Evolutionary conservation across 2,329 filamentous ascomycete species (phyloP), one percentile per base, ranked within the genome.

Genomic region (Westerdykella aurantiaca): DNA sequence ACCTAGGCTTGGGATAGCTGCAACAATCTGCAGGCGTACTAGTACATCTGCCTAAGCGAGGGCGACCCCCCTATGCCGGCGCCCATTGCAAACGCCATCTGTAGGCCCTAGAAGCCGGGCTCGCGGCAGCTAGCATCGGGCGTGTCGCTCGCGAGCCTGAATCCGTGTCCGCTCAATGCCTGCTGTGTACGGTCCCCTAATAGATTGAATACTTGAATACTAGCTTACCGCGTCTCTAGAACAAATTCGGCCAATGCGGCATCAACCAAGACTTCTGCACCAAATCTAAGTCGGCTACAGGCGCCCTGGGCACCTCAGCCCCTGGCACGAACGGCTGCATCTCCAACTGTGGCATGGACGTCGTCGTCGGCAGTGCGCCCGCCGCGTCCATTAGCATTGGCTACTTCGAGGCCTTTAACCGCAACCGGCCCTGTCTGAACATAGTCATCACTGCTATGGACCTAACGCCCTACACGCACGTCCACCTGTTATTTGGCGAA

Each of bases 171-270:
- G 16, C 22, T 56, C 13, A 56, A 56, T 23, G 50, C 35, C 23
- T 56, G 53, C 31, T 56, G 51, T 31, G 51, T 49, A 34, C 45
- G 46, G 14, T 56, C 50, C n/a, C n/a, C n/a, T n/a, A n/a, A n/a
- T n/a, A n/a, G n/a, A n/a, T n/a, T n/a, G n/a, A n/a, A n/a, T n/a
- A n/a, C n/a, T n/a, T n/a, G n/a, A n/a, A n/a, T n/a, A n/a, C n/a
- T n/a, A n/a, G n/a, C n/a, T n/a, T n/a, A n/a, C n/a, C n/a, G n/a
- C n/a, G n/a, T n/a, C n/a, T n/a, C n/a, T n/a, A n/a, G n/a, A n/a
- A n/a, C n/a, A n/a, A n/a, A n/a, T n/a, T n/a, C 51, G 53, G 53
- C 12, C 39, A 53, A 12, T 56, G 51, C 34, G 51, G 53, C 10
- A 44, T 40, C 18, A 46, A 45, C 1, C 17, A 44, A 3, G 46